Base-by-base conservation (phyloP, 2,329 filamentous ascomycete species). In the Aspergillus sp. region DNA sequence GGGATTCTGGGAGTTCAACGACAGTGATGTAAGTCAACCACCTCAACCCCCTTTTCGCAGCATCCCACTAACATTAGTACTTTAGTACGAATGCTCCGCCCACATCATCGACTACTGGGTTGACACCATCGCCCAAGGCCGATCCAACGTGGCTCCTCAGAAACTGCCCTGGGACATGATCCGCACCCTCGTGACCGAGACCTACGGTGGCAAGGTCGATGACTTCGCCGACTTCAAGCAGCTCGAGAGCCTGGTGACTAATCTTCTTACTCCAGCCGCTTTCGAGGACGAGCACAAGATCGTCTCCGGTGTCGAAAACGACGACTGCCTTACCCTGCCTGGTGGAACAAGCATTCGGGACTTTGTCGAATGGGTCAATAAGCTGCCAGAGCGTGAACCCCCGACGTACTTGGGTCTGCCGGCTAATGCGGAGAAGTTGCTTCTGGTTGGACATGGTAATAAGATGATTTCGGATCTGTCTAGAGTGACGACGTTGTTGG, bases 1-100 rank as follows among this genome's bases (percentile, higher is more conserved):
- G 81, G 92, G 92, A 57, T 97, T 97, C 84, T 99, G 96, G 95
- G 96, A 99, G 78, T 99, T 99, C 78, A 99, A 99, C 74, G 96
- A 99, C 78, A 96, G 93, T 69, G 95, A 99, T 79, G 91, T 96
- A 86, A 90, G 91, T 88, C 67, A 39, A n/a, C 52, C 10, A 8
- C 12, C 21, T 49, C 21, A 32, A 15, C n/a, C 7, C 5, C 39
- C 5, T 21, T 13, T 60, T 58, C 50, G 23, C 49, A 17, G 15
- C 32, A 36, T 36, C 49, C n/a, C 32, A 58, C 70, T 70, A 70
- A 74, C 65, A 51, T 19, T 36, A 9, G 7, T 12, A 56, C 69
- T 36, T 13, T 36, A 95, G 91, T 98, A 98, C 78, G 94, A 99
- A 84, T 99, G 95, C 79, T 97, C 91, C 49, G 91, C 92, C 57